These are phyloP conservation scores for Penicillium sp. DNA, from an alignment of 2,329 filamentous ascomycete species.

Conservation along the genomic window DNA sequence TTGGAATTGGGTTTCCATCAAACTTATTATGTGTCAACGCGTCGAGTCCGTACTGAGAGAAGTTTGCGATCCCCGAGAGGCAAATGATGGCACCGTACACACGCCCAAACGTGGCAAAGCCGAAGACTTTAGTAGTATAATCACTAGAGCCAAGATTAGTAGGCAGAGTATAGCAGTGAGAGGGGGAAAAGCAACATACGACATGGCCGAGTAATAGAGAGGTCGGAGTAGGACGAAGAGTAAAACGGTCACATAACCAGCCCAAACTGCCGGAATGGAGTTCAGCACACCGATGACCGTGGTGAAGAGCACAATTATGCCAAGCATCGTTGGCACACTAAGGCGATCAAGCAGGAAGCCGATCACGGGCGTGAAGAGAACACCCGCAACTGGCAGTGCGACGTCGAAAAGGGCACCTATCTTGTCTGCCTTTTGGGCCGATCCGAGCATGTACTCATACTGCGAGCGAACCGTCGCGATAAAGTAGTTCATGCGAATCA, in stretches of 20 bases:
- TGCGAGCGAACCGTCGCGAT: conserved; percentile 82
- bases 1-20: conserved; percentile 68
- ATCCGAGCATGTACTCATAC: conserved; percentile 72
- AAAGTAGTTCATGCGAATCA: conserved; percentile 87
- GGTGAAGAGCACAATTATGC: conserved; percentile 66
- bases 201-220: conserved; percentile 87
- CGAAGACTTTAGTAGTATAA: conserved; percentile 88
- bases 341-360: conserved; percentile 75
- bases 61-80: conserved; percentile 76
- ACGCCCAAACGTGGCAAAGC: conserved; percentile 85
- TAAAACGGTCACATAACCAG: conserved; percentile 69
- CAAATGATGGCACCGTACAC: conserved; percentile 91
- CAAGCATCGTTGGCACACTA: conserved; percentile 68
- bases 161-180: background rate
- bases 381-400: conserved; percentile 74
- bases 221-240: conserved; percentile 87
- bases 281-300: conserved; percentile 75
- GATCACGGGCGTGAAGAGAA: conserved; percentile 80
- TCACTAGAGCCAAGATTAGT: conserved; percentile 49
- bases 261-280: conserved; percentile 62
- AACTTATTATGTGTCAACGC: conserved; percentile 72
- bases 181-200: conserved; percentile 45
- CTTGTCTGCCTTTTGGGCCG: conserved; percentile 57
- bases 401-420: conserved; percentile 85
- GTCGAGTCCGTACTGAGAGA: conserved; percentile 77